A percentile compares a stretch with the other conserved stretches of the same genome.
These are phyloP conservation scores for Kodamaea derodonti DNA, from an alignment of 1,139 yeast species.

Conservation along the genomic window DNA sequence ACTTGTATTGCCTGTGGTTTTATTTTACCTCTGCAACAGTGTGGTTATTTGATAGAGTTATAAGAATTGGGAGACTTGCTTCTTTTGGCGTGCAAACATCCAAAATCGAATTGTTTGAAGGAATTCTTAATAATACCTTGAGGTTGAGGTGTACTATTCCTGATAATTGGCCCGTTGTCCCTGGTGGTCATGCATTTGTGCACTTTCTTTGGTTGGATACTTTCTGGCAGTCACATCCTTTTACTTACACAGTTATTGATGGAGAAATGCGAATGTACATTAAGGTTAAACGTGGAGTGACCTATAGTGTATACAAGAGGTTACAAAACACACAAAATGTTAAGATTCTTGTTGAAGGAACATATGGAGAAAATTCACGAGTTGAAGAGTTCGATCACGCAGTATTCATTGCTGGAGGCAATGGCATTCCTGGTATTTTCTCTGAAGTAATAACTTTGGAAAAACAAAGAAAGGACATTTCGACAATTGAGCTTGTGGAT, in stretches of 20 bases:
- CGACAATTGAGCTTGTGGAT: not conserved
- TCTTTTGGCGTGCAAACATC: slow-evolving; percentile 41
- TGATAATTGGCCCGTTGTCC: slow-evolving; percentile 37
- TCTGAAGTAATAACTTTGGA: slow-evolving; percentile 16
- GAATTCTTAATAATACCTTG: slow-evolving; percentile 30
- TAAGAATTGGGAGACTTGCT: slow-evolving; percentile 31
- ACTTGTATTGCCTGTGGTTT: slow-evolving; percentile 36
- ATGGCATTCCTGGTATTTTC: slow-evolving; percentile 25
- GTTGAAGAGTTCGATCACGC: slow-evolving; percentile 18
- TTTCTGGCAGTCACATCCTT: slow-evolving; percentile 75
- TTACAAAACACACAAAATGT: slow-evolving; percentile 14
- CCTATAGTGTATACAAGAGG: slow-evolving; percentile 28
- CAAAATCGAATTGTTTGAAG: slow-evolving; percentile 24
- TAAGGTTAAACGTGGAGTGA: slow-evolving; percentile 46
- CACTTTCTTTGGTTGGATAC: slow-evolving; percentile 50
- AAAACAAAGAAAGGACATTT: slow-evolving; percentile 6
- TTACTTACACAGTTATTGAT: slow-evolving; percentile 46
- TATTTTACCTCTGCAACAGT: slow-evolving; percentile 37
- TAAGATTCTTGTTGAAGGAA: slow-evolving; percentile 22
- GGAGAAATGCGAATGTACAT: slow-evolving; percentile 37
- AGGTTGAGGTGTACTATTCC: slow-evolving; percentile 41
- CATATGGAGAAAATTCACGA: slow-evolving; percentile 20
- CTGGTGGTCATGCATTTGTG: slow-evolving; percentile 65
- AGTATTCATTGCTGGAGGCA: slow-evolving; percentile 26
- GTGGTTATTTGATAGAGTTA: slow-evolving; percentile 41